phyloP scores from a whole-genome alignment of 768 basidiomycete genomes.

The Rossbeevera mucosa region DNA sequence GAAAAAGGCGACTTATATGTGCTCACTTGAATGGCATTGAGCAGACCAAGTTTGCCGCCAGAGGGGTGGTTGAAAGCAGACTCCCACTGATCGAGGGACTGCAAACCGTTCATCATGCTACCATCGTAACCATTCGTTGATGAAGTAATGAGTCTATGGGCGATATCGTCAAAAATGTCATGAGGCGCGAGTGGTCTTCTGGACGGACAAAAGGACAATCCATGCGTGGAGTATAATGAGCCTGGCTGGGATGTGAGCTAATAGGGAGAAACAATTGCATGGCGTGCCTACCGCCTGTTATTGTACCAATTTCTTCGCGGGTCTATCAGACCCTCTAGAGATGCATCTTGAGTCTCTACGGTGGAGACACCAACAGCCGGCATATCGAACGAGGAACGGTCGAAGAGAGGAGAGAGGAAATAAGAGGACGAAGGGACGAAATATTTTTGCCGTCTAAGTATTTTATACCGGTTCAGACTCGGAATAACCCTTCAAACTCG shows the following conservation, averaged over 20 bases:
- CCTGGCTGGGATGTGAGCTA: slow-evolving; percentile 30
- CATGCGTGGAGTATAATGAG: slow-evolving; percentile 62
- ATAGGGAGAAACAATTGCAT: not conserved
- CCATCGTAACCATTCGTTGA: slow-evolving; percentile 75
- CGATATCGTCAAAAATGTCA: too few relatives aligned
- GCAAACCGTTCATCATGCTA: slow-evolving; percentile 78
- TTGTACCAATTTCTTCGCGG: slow-evolving; percentile 72
- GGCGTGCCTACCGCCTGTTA: slow-evolving; percentile 52
- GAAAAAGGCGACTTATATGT: not conserved
- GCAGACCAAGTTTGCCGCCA: not conserved
- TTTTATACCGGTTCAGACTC: too few relatives aligned
- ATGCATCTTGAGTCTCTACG: slow-evolving; percentile 25
- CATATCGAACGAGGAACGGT: slow-evolving; percentile 30
- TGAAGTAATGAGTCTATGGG: slow-evolving; percentile 64
- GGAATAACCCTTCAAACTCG: not conserved
- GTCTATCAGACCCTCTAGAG: slow-evolving; percentile 54
- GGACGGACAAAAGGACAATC: slow-evolving; percentile 59
- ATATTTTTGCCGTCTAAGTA: not conserved
- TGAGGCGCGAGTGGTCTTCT: too few relatives aligned
- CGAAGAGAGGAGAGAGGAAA: not conserved
- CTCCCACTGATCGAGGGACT: slow-evolving; percentile 62
- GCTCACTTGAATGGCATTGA: not conserved
- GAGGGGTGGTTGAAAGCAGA: slow-evolving; percentile 53
- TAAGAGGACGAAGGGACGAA: too few relatives aligned
- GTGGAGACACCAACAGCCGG: slow-evolving; percentile 41